Percentiles rank a stretch among this genome's conserved stretches.
Conservation (phyloP, 371 early-diverging fungal genomes). For the Actinomucor elegans region DNA sequence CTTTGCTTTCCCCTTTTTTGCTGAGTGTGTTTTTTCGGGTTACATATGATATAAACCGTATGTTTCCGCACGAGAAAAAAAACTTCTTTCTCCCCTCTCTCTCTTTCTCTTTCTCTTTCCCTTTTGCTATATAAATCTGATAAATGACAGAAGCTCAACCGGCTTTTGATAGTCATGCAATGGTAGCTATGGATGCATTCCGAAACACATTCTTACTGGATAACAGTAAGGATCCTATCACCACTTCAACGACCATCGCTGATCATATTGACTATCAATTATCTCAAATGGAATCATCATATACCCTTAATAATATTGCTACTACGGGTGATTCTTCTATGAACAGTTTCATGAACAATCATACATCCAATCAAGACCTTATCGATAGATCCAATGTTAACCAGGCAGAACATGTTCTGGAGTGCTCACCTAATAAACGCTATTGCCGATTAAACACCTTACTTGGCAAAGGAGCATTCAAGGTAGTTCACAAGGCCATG, state of each 20-base stretch:
- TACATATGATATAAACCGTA: too few species aligned
- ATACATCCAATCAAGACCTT: conserved; percentile 19
- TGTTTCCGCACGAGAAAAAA: too few species aligned
- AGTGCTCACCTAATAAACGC: conserved; percentile 65
- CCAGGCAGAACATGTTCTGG: conserved; percentile 64
- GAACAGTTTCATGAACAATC: conserved; percentile 2
- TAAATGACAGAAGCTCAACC: conserved; percentile 19
- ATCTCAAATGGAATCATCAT: conserved; percentile 13
- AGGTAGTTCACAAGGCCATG: conserved; percentile 88
- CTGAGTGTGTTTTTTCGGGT: too few species aligned
- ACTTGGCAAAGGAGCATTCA: conserved; percentile 81
- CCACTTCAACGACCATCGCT: conserved; percentile 6
- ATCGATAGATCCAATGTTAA: conserved; percentile 42
- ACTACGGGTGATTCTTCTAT: neutral
- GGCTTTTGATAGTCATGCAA: conserved; percentile 12
- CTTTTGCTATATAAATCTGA: neutral
- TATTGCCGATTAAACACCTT: conserved; percentile 63
- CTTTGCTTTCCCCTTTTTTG: too few species aligned
- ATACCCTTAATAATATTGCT: neutral
- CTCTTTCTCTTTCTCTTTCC: neutral
- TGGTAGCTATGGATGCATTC: conserved; percentile 9
- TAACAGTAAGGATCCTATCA: conserved; percentile 3
- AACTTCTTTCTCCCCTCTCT: neutral
- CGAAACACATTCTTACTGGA: conserved; percentile 7
- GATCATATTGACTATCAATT: conserved; percentile 22